Percentiles rank a stretch among this genome's conserved stretches.
Conservation (phyloP, 2,329 filamentous ascomycete genomes). For the Calycina herbarum region DNA sequence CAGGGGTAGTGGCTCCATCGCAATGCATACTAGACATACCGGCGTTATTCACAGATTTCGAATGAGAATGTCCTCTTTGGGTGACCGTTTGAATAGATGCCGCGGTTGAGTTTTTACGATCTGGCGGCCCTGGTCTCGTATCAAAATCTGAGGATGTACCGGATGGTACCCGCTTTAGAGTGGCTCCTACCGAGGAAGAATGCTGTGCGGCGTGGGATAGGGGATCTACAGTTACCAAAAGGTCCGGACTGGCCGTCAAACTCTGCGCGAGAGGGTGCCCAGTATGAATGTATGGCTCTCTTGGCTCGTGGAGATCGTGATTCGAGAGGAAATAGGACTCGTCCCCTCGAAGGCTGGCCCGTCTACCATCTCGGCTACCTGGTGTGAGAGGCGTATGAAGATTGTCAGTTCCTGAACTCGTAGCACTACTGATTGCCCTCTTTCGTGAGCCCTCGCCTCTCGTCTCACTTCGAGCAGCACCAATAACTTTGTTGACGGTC, state of each 20-base stretch:
- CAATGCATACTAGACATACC: slow-evolving; percentile 18
- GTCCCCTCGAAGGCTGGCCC: slow-evolving; percentile 58
- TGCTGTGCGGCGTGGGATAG: slow-evolving; percentile 40
- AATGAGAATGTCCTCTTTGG: slow-evolving; percentile 35
- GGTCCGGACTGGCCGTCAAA: slow-evolving; percentile 67
- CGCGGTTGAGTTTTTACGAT: slow-evolving; percentile 36
- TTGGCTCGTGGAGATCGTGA: slow-evolving; percentile 39
- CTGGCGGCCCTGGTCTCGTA: slow-evolving; percentile 40
- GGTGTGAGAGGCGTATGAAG: slow-evolving; percentile 50
- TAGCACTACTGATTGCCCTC: slow-evolving; percentile 61
- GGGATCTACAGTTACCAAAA: slow-evolving; percentile 39
- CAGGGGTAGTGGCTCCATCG: slow-evolving; percentile 24
- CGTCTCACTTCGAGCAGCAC: slow-evolving; percentile 43
- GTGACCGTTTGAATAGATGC: slow-evolving; percentile 37
- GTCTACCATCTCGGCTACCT: slow-evolving; percentile 44
- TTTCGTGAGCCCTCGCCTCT: slow-evolving; percentile 56
- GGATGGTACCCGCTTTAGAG: slow-evolving; percentile 36
- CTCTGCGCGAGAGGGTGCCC: slow-evolving; percentile 78
- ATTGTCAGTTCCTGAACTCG: slow-evolving; percentile 62
- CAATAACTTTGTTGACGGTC: slow-evolving; percentile 61
- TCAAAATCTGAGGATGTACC: slow-evolving; percentile 42
- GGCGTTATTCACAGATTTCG: slow-evolving; percentile 40
- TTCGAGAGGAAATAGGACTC: slow-evolving; percentile 53
- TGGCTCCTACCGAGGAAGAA: slow-evolving; percentile 42
- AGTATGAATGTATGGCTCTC: slow-evolving; percentile 42